These are phyloP conservation scores for Epichloe glyceriae DNA, from an alignment of 2,329 filamentous ascomycete genomes.

Conservation along the genomic window DNA sequence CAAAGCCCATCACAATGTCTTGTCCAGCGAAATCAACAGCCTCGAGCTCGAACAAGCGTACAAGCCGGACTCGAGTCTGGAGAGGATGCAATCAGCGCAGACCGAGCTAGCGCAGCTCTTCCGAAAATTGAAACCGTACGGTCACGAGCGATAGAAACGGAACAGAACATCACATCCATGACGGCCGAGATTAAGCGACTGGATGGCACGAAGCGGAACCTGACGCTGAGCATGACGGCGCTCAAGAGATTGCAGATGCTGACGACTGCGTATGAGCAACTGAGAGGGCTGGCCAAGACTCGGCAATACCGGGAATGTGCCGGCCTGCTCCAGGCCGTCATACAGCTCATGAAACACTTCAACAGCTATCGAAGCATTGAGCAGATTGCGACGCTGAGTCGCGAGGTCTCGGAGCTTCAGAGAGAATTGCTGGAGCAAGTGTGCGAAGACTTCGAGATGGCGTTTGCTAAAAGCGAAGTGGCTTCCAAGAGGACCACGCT, in stretches of 20 bases:
- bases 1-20: conserved; percentile 63
- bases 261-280: conserved; percentile 96
- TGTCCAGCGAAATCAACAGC: conserved; percentile 62
- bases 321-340: conserved; percentile 81
- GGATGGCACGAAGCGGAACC: conserved; percentile 90
- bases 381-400: conserved; percentile 86
- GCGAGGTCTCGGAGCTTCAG: conserved; percentile 88
- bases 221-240: conserved; percentile 95
- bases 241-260: conserved; percentile 96
- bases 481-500: conserved; percentile 55
- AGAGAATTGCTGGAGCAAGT: conserved; percentile 88
- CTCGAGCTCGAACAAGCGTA: conserved; percentile 70
- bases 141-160: conserved; percentile 77
- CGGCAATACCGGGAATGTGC: conserved; percentile 93
- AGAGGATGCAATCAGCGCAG: conserved; percentile 84
- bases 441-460: conserved; percentile 97
- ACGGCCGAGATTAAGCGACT: conserved; percentile 96
- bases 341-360: conserved; percentile 97
- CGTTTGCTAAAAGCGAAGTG: conserved; percentile 82
- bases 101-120: conserved; percentile 81
- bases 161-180: conserved; percentile 95
- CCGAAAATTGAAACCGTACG: conserved; percentile 86
- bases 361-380: conserved; percentile 96
- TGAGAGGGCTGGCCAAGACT: conserved; percentile 68
- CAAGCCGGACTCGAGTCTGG: conserved; percentile 74